These are phyloP conservation scores for Crithidia bombi DNA, from an alignment of 208 protist genomes.

Conservation along the genomic window DNA sequence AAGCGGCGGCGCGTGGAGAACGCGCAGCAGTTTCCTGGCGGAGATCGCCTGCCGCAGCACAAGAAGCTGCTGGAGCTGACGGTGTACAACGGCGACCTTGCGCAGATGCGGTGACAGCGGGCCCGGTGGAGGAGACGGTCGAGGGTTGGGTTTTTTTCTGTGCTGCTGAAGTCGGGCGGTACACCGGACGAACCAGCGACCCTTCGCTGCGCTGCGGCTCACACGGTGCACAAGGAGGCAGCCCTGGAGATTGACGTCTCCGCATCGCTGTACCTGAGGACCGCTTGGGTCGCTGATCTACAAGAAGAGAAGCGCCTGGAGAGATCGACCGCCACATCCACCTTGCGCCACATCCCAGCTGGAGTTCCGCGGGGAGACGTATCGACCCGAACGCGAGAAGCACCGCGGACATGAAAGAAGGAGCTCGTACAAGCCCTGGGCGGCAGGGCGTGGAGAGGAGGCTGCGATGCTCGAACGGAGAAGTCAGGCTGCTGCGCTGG, in stretches of 20 bases:
- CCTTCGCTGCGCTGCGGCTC: constrained; percentile 65
- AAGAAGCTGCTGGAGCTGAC: constrained; percentile 87
- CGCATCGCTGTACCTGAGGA: constrained; percentile 80
- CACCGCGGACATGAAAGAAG: constrained; percentile 83
- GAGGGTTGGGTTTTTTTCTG: constrained; percentile 75
- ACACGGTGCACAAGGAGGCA: constrained; percentile 83
- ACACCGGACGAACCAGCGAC: constrained; percentile 80
- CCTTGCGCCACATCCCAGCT: constrained; percentile 74
- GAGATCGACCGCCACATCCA: constrained; percentile 83
- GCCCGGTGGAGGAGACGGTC: constrained; percentile 76
- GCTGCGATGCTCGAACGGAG: constrained; percentile 59
- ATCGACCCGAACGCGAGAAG: constrained; percentile 83
- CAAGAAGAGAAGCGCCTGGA: constrained; percentile 75
- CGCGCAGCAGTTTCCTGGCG: constrained; percentile 85
- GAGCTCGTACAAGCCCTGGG: constrained; percentile 80
- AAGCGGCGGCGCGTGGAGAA: constrained; percentile 82
- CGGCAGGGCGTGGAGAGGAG: constrained; percentile 12
- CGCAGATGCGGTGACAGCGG: constrained; percentile 66
- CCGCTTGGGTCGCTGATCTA: constrained; percentile 79
- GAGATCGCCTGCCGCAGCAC: constrained; percentile 75
- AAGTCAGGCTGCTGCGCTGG: constrained; percentile 71
- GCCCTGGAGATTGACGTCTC: constrained; percentile 74
- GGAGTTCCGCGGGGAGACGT: constrained; percentile 84
- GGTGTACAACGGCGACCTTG: constrained; percentile 83
- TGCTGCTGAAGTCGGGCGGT: constrained; percentile 66